Base-by-base conservation (phyloP, 2,329 filamentous ascomycete genomes). In the Zymoseptoria ardabiliae region DNA sequence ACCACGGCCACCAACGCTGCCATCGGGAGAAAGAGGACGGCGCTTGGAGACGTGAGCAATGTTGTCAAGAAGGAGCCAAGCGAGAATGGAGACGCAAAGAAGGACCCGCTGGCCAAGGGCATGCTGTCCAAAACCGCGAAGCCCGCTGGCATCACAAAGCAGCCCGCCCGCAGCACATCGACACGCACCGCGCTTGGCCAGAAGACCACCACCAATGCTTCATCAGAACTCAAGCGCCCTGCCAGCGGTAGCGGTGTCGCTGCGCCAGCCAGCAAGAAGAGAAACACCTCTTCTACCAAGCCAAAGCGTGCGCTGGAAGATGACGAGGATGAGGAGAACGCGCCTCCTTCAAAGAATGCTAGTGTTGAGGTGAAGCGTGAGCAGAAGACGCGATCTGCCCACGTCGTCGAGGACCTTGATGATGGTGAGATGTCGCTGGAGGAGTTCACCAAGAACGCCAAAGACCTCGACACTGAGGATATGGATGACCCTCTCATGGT, bases 401-500 rank as follows among this genome's bases (percentile, higher is more conserved):
- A 60, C 17, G 54, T 76, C 49, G 75, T 64, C 3, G 61, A 71
- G 25, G 72, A 70, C 56, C 61, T 67, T 22, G 69, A 72, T 50
- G 66, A 68, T 58, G 75, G 76, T 53, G 57, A 73, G 68, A 64
- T 71, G 66, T 62, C 70, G 56, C 65, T 64, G 58, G 70, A 67
- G 69, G 68, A 77, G 61, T 66, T 72, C 61, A 73, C 74, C 65
- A 72, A 67, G 48, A 69, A 72, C 41, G 81, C 84, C 57, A 80
- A 84, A 68, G 74, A 94, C 68, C 81, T 97, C 28, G 94, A 97
- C 71, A 81, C 80, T 54, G 94, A 97, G 74, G 94, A 99, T 69
- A 74, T 89, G 55, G 91, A 96, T 66, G 94, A 99, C 71, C 95
- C 95, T 23, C 82, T 97, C 69, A 97, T 99, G 94, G 94, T 95